phyloP scores from a whole-genome alignment of 2,329 filamentous ascomycete genomes.

The Fusarium sp. region DNA sequence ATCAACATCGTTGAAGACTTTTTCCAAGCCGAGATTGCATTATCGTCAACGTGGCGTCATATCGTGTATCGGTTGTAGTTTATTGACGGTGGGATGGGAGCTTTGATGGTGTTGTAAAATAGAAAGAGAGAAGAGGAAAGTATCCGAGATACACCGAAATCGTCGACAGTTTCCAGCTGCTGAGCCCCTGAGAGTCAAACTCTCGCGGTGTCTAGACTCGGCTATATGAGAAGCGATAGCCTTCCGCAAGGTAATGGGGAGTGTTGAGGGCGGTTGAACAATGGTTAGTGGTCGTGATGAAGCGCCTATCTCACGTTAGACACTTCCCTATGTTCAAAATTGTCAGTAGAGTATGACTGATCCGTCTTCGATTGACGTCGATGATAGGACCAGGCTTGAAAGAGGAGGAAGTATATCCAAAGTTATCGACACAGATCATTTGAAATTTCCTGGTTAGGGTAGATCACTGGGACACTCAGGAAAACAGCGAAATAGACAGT shows the following conservation, averaged over 20 bases:
- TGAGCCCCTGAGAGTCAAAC: background rate
- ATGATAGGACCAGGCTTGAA: no score
- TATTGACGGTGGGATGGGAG: no score
- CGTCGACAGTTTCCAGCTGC: background rate
- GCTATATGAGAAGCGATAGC: background rate
- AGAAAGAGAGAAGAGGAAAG: background rate
- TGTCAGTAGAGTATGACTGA: no score
- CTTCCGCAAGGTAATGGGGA: background rate
- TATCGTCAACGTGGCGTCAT: background rate
- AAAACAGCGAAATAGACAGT: no score
- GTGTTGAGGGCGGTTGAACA: background rate
- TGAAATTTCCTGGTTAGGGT: no score
- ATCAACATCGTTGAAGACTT: background rate
- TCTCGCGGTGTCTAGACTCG: background rate
- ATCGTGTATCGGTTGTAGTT: background rate
- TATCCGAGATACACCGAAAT: accelerated
- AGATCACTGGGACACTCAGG: no score
- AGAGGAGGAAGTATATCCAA: no score
- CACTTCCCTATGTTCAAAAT: no score
- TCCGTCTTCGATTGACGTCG: no score
- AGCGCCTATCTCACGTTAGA: background rate
- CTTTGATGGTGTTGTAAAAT: accelerated
- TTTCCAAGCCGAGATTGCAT: background rate
- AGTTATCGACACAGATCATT: no score
- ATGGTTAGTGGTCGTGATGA: background rate